Evolutionary conservation across 2,329 filamentous ascomycete genomes (phyloP).

Genomic region (Ophiocordyceps sinensis): DNA sequence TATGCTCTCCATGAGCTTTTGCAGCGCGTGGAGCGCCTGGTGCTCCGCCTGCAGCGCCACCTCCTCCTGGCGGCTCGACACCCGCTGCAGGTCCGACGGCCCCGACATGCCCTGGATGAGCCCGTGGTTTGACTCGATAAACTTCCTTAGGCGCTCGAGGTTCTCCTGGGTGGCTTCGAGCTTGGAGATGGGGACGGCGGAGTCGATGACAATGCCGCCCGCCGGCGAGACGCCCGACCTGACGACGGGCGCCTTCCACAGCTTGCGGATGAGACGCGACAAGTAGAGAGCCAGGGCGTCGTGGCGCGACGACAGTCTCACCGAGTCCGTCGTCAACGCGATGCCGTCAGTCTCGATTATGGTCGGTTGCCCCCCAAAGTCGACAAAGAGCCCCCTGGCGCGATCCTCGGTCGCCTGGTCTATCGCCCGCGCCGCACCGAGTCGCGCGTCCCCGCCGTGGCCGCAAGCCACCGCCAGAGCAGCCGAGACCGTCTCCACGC

Average conservation of each 20-base stretch:
- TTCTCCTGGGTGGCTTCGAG: slow-evolving; percentile 66
- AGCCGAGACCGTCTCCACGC: slow-evolving; percentile 77
- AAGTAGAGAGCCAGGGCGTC: slow-evolving; percentile 81
- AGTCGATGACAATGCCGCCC: slow-evolving; percentile 47
- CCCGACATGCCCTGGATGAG: slow-evolving; percentile 93
- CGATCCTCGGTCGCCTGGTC: slow-evolving; percentile 78
- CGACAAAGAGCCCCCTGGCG: slow-evolving; percentile 78
- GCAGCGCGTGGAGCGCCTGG: slow-evolving; percentile 73
- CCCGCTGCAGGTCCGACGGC: slow-evolving; percentile 67
- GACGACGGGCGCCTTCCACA: slow-evolving; percentile 76
- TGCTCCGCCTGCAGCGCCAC: slow-evolving; percentile 88
- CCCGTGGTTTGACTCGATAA: slow-evolving; percentile 73
- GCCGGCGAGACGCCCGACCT: slow-evolving; percentile 33
- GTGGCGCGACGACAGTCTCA: slow-evolving; percentile 77
- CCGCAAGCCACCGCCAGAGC: slow-evolving; percentile 91
- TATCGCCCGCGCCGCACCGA: slow-evolving; percentile 60
- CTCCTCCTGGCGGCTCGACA: slow-evolving; percentile 75
- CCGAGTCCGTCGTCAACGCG: slow-evolving; percentile 61
- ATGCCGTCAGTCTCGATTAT: slow-evolving; percentile 65
- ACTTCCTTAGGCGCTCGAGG: slow-evolving; percentile 63
- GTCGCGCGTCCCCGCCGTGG: slow-evolving; percentile 62
- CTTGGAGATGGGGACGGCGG: slow-evolving; percentile 53
- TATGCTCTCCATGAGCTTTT: slow-evolving; percentile 76
- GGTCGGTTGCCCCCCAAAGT: slow-evolving; percentile 77
- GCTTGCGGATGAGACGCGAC: slow-evolving; percentile 68